phyloP scores from a whole-genome alignment of 169 alveolate species.

The Cryptosporidium tyzzeri region DNA sequence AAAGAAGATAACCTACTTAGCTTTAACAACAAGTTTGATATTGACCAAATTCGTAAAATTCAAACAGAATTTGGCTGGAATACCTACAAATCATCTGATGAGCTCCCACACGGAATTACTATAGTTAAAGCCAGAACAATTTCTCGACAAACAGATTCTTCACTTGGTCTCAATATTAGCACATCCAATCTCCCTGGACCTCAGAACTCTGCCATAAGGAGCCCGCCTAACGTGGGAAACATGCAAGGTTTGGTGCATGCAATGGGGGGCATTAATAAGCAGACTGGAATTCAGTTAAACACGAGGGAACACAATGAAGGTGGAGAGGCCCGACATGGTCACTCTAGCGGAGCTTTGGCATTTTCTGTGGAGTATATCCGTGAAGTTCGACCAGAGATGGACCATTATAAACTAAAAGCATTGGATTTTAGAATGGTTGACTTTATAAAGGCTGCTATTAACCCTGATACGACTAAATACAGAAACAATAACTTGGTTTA shows the following conservation, averaged over 20 bases:
- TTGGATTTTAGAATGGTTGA: conserved; percentile 45
- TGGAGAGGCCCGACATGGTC: neutral
- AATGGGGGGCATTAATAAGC: neutral
- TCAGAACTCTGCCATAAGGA: neutral
- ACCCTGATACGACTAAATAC: conserved; percentile 49
- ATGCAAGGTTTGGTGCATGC: neutral
- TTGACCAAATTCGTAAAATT: conserved; percentile 46
- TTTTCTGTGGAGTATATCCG: conserved; percentile 40
- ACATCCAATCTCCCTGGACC: neutral
- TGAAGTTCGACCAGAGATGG: conserved; percentile 62
- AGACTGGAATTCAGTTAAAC: neutral
- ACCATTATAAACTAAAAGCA: conserved; percentile 6
- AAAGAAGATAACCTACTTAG: conserved; percentile 61
- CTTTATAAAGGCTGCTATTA: conserved; percentile 30
- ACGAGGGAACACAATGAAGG: conserved; percentile 3
- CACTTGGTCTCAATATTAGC: neutral
- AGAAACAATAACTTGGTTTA: conserved; percentile 43
- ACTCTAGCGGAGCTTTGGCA: neutral
- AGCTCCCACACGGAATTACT: conserved; percentile 40
- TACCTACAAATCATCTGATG: conserved; percentile 24
- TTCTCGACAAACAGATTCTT: neutral
- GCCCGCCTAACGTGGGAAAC: neutral
- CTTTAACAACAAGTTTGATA: conserved; percentile 37
- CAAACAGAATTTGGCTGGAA: conserved; percentile 39
- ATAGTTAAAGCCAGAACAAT: conserved; percentile 4